Base-by-base conservation (phyloP, 129 eudicot genomes). In the Logfia minima region DNA sequence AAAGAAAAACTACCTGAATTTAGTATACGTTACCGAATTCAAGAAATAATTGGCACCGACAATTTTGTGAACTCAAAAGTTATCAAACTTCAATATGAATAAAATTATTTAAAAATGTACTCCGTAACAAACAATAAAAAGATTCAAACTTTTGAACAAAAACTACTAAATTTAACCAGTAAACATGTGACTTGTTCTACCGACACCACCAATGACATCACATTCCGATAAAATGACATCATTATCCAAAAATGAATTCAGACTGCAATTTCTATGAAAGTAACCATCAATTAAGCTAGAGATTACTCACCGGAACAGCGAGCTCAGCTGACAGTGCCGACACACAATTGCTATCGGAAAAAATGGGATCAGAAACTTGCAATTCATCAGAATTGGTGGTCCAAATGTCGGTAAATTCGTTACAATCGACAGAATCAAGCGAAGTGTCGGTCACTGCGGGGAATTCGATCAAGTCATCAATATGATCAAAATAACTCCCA, bases 401-500 rank as follows among this genome's bases (percentile, higher is more conserved):
- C 92, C 93, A 93, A 71, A 88, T 69, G 82, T 76, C 61, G 19
- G 88, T 79, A 64, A 90, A 88, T 24, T 86, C 86, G 16, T 85
- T 77, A 84, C 89, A 84, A 60, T 77, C 74, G 21, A 72, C 71
- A 7, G 79, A 41, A 67, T 76, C 64, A 51, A 84, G 74, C 2
- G 80, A 76, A 35, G 80, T 61, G 72, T 87, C 95, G 67, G 75
- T 84, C 0, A 87, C 97, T 0, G 85, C 71, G 53, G 97, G 92
- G 35, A 87, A 92, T 19, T 92, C 95, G 41, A 89, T 82, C 75
- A 92, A 84, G 69, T 89, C 97, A 22, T 92, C 97, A n/a, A 90
- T 86, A 74, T 84, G 92, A 58, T 90, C 92, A 56, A 89, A 89
- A 78, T 85, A 89, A 84, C 84, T 87, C 39, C 85, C 84, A 72